Evolutionary conservation across 192 early-diverging fungal species (phyloP).

Genomic region (Chytriomyces confervae): DNA sequence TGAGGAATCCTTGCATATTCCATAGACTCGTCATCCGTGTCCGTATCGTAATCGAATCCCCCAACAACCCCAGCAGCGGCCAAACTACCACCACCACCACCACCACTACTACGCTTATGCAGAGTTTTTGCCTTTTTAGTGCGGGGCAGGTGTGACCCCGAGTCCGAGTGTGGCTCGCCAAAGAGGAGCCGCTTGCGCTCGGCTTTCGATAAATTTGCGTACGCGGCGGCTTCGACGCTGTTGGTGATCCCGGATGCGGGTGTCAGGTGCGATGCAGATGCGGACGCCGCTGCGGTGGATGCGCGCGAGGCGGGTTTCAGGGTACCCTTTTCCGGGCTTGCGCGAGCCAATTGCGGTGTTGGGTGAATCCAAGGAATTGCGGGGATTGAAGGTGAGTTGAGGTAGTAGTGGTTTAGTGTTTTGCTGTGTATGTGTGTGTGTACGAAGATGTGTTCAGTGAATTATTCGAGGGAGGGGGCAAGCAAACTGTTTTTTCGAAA

Average conservation of each 20-base stretch:
- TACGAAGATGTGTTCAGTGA: neutral
- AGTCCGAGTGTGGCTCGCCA: neutral
- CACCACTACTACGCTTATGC: neutral
- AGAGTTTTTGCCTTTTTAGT: neutral
- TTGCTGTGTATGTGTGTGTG: slow-evolving; percentile 1
- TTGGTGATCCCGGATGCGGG: neutral
- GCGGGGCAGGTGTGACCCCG: neutral
- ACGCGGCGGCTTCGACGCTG: neutral
- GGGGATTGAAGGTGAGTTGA: neutral
- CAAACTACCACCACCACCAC: neutral
- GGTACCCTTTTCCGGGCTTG: neutral
- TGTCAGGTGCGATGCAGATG: neutral
- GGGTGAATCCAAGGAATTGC: slow-evolving; percentile 13
- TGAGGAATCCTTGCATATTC: no score
- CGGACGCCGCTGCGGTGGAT: neutral
- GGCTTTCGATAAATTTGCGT: neutral
- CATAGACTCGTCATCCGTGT: neutral
- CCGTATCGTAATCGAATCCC: neutral
- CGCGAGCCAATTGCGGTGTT: neutral
- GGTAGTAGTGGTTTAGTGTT: slow-evolving; percentile 18
- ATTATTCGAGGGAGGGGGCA: neutral
- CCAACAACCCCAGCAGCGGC: no score
- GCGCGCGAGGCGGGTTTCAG: neutral
- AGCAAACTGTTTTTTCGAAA: slow-evolving; percentile 1
- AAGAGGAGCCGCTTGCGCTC: neutral